Evolutionary conservation across 129 eudicot genomes (phyloP), one percentile per base, ranked within the genome.

Genomic region (Lactuca saligna): DNA sequence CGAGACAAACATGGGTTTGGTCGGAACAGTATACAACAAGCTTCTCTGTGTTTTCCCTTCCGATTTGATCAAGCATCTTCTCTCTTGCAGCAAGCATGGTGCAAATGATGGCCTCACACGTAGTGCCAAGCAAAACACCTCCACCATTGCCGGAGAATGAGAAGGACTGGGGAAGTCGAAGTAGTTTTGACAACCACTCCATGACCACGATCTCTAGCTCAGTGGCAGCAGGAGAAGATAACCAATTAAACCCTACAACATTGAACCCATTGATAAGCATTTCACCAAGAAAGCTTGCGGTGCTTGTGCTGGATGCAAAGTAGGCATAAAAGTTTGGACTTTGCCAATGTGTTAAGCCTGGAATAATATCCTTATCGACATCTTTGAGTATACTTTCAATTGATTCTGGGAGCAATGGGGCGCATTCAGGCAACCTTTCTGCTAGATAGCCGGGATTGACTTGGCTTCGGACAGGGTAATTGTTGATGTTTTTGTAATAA

Each of bases 291-390:
- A 75, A 75, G 6, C 60, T 70, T 4, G 73, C 76, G 3, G 39
- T 75, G 63, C 81, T 75, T 9, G 69, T 69, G 20, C 53, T 75
- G 3, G 81, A 74, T 14, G 64, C 78, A 57, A 78, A 82, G 20
- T 74, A 75, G 4, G 79, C 81, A 17, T 63, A 82, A 55, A 64
- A 70, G 29, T 78, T 78, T 14, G 87, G 83, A 32, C 87, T 75
- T 35, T 75, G 83, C 87, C 87, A 82, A 53, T 78, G 87, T 7
- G 83, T 69, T 53, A 82, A 54, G 38, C 81, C 81, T 0, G 77
- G 84, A 33, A 82, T 31, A 14, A 82, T 71, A 54, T 74, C 64
- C 12, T 5, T 74, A 2, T 66, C 13, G 10, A 83, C 62, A 38
- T 83, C 84, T 13, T 83, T 20, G 6, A 83, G 69, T 29, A 83